Conservation (phyloP, 163 green algal genomes). For the Prototheca cutis region DNA sequence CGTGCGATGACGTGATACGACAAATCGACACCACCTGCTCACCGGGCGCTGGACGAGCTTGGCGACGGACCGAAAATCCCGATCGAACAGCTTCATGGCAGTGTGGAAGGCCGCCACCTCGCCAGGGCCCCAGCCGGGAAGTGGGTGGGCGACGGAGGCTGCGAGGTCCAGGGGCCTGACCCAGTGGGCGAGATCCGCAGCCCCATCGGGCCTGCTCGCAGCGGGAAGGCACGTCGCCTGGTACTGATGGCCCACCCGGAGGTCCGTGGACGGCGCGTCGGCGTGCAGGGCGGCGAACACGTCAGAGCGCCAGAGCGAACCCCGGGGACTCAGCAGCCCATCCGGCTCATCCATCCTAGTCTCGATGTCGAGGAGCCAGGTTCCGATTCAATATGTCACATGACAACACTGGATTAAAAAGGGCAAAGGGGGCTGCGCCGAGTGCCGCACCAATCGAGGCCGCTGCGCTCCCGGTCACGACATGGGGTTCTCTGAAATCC, state of each 20-base stretch:
- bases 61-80: background rate
- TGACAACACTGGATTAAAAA: too few species aligned
- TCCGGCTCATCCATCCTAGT: background rate
- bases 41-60: background rate
- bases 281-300: background rate
- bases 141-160: background rate
- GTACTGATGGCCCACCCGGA: background rate
- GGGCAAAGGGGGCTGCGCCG: too few species aligned
- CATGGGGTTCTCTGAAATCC: too few species aligned
- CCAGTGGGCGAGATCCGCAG: background rate
- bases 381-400: too few species aligned
- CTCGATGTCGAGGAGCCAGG: too few species aligned
- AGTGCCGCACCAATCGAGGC: too few species aligned
- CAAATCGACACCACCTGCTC: too few species aligned
- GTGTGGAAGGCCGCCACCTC: background rate
- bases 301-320: background rate
- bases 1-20: too few species aligned
- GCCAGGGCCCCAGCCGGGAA: background rate
- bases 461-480: too few species aligned
- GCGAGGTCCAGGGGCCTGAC: background rate
- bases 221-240: background rate
- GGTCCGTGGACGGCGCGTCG: background rate
- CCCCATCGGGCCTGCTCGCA: background rate
- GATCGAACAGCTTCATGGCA: slow-evolving; percentile 1
- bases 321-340: background rate